Evolutionary conservation across 768 basidiomycete genomes (phyloP), one percentile per base, ranked within the genome.

Genomic region (Kockovaella imperatae): DNA sequence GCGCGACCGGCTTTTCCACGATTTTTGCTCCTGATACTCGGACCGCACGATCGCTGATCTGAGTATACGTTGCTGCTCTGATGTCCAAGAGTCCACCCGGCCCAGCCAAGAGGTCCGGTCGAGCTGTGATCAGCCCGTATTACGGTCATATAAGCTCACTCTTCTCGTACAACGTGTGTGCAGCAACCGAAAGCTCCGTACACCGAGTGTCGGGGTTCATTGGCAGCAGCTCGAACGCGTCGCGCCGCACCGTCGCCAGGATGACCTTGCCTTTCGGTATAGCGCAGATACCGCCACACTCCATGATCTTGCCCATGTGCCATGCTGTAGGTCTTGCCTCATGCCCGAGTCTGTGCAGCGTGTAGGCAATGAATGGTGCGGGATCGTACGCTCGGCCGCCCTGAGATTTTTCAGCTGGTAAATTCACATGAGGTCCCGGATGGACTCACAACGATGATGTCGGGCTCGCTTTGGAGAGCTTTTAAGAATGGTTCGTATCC

Each of bases 261-360:
- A 53, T 53, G 11, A 32, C 23, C 18, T 43, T 47, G 11, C 46
- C 51, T 29, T 44, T 47, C 7, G 51, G 51, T 23, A 30, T 47
- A 23, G 51, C 51, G 32, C 51, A 53, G 18, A 53, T 31, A 28
- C 32, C 51, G 20, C 51, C 51, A 26, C 51, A 53, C 23, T 53
- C 51, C 32, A 40, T 24, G 34, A 53, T 53, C 47, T 53, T 53
- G 17, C 51, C 51, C 51, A 53, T 53, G 30, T 53, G 51, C 51
- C 51, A 47, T 11, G 42, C 51, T 3, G 36, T 41, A 18, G 31
- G 38, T 26, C 25, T 39, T 11, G 30, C 23, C 2, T 41, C 36
- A 3, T 30, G 24, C 14, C 24, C 30, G 30, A 48, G 14, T n/a
- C n/a, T n/a, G n/a, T n/a, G n/a, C 14, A 39, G 18, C 20, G 30